Percentiles rank a stretch among this genome's conserved stretches.
phyloP scores from a whole-genome alignment of 768 basidiomycete genomes.

The Zangia roseola region DNA sequence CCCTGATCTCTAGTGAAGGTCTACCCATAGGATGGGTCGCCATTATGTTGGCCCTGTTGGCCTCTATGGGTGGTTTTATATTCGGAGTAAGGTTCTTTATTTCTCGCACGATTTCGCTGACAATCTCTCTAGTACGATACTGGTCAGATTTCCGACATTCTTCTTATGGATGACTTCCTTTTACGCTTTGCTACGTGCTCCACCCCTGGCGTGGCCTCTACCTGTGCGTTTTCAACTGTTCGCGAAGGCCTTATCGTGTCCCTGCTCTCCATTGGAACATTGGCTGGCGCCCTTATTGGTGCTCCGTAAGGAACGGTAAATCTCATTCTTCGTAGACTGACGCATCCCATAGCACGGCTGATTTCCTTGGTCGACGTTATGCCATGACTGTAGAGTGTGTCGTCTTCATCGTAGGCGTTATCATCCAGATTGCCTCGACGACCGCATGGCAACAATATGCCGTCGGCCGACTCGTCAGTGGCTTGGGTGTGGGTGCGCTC shows the following conservation, averaged over 20 bases:
- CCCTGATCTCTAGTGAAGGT: slow-evolving; percentile 41
- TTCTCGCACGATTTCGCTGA: neutral
- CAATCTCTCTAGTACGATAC: slow-evolving; percentile 53
- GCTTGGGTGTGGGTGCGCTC: slow-evolving; percentile 66
- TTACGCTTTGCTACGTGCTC: slow-evolving; percentile 58
- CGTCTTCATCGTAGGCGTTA: slow-evolving; percentile 58
- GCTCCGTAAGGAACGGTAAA: slow-evolving; percentile 47
- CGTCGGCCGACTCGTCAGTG: slow-evolving; percentile 62
- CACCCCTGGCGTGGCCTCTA: slow-evolving; percentile 35
- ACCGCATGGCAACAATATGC: slow-evolving; percentile 65
- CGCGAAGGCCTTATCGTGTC: slow-evolving; percentile 67
- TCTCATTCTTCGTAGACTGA: neutral
- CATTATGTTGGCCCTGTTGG: slow-evolving; percentile 63
- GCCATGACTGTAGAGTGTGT: slow-evolving; percentile 64
- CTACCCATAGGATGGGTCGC: slow-evolving; percentile 62
- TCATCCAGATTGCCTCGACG: slow-evolving; percentile 54
- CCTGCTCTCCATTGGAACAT: slow-evolving; percentile 69
- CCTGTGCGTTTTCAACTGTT: slow-evolving; percentile 54
- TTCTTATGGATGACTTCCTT: slow-evolving; percentile 69
- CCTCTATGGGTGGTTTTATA: slow-evolving; percentile 71
- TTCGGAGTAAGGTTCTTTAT: slow-evolving; percentile 40
- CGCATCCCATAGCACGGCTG: slow-evolving; percentile 46
- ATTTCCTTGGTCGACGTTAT: slow-evolving; percentile 60
- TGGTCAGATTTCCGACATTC: slow-evolving; percentile 75
- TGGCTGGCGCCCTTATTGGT: slow-evolving; percentile 59